These are phyloP conservation scores for Arthrocladium fulminans DNA, from an alignment of 2,329 filamentous ascomycete genomes.

Conservation along the genomic window DNA sequence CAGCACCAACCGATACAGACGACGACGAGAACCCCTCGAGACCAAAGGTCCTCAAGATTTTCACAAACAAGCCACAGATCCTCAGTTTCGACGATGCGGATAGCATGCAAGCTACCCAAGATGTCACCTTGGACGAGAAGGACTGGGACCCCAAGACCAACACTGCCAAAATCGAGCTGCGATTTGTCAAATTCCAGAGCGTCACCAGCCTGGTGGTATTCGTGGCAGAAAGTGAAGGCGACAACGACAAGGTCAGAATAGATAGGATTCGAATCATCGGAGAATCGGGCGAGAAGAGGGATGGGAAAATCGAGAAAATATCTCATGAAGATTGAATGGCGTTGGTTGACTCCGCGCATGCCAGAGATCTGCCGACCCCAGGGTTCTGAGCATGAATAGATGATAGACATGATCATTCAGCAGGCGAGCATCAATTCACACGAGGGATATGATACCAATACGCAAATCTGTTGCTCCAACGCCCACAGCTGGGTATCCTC, in stretches of 20 bases:
- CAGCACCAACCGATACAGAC: slow-evolving; percentile 50
- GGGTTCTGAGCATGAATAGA: not conserved
- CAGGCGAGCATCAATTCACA: too few species aligned
- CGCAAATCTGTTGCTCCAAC: too few species aligned
- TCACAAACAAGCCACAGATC: slow-evolving; percentile 79
- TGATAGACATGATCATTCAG: not conserved
- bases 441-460: too few species aligned
- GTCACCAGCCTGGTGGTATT: slow-evolving; percentile 80
- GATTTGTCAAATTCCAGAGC: slow-evolving; percentile 97
- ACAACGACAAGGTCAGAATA: slow-evolving; percentile 75
- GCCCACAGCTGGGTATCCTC: too few species aligned
- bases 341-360: not conserved
- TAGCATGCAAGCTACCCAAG: slow-evolving; percentile 71
- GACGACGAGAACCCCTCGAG: slow-evolving; percentile 67
- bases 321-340: slow-evolving; percentile 51
- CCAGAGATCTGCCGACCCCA: not conserved
- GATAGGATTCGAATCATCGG: slow-evolving; percentile 59
- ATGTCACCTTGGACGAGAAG: slow-evolving; percentile 59
- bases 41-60: slow-evolving; percentile 75
- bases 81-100: slow-evolving; percentile 94
- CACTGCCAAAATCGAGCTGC: slow-evolving; percentile 63
- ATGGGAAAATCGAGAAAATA: slow-evolving; percentile 92
- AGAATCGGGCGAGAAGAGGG: slow-evolving; percentile 81
- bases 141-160: slow-evolving; percentile 72
- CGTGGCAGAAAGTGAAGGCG: slow-evolving; percentile 74